Base-by-base conservation (phyloP, 2,329 filamentous ascomycete species). In the Tolypocladium capitatum region DNA sequence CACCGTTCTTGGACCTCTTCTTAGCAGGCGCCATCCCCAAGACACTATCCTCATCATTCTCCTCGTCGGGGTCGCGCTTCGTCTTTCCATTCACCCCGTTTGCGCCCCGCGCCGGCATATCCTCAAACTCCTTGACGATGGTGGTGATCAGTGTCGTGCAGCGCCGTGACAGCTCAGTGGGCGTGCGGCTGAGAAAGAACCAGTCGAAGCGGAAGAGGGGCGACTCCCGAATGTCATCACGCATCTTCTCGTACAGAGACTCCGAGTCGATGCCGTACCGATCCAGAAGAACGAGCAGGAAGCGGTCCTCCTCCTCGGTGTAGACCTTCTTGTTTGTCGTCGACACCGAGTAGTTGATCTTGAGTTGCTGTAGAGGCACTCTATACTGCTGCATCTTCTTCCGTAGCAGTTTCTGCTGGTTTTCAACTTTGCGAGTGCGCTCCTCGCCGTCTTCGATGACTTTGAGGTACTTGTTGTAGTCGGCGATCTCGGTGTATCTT, bases 271-370 rank as follows among this genome's bases (percentile, higher is more conserved):
- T 82, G 7, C 94, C 92, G 57, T 89, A 85, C 64, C 84, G 86
- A 68, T 98, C 89, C 6, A 98, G 75, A 68, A 96, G 84, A 45
- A 98, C 91, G 32, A 98, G 75, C 46, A 98, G 68, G 68, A 98
- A 98, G 4, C 92, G 81, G 62, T 98, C 92, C 65, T 98, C 92
- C 62, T 98, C 92, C 63, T 98, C 94, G 0, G 90, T 97, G 64
- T 98, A 98, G 1, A 98, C 90, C 71, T 98, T 98, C 73, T 98
- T 98, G 78, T 98, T 98, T 10, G 94, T 98, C 2, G 92, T 98
- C 7, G 89, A 95, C 28, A 98, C 92, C 0, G 90, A 95, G 68
- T 98, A 98, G 69, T 95, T 97, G 71, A 98, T 89, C 73, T 95
- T 95, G 60, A 98, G 81, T 67, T 98, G 92, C 65, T 98, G 92